Base-by-base conservation (phyloP, 805 yeast genomes). In the Lipomyces chichibuensis region DNA sequence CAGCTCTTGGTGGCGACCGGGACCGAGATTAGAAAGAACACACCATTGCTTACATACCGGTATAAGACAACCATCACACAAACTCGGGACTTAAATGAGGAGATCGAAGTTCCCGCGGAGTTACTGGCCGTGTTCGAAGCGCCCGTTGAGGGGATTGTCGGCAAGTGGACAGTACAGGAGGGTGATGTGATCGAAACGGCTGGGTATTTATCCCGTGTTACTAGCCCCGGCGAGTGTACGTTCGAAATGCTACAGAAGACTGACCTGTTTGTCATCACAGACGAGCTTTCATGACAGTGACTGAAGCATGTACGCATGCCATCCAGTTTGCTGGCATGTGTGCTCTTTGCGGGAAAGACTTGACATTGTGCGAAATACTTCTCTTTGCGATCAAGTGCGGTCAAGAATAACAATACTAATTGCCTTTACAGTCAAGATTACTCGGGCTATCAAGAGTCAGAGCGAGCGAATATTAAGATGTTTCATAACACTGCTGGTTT, bases 311-410 rank as follows among this genome's bases (percentile, higher is more conserved):
- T 75, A 83, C 91, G 13, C 99, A 95, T 78, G 86, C 94, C 1
- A 92, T 95, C 33, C 98, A 95, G 72, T 95, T 89, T 75, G 97
- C 96, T 14, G 98, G 98, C 0, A 82, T 94, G 55, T 94, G 99
- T 80, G 98, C 97, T 0, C 78, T 91, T 25, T 94, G 99, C 77
- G 98, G 98, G 5, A 86, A 86, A 65, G 85, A 90, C 7, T 84
- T 95, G 9, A 71, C 73, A 5, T 57, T 46, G 70, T 69, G 66
- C n/a, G 67, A 57, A 9, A 46, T 33, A 17, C 17, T 14, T 13
- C 20, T 27, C 23, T 5, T 9, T 55, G 39, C 32, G 29, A 2
- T 58, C 33, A 32, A 23, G 13, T 17, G 33, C 20, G 13, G 17
- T 5, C 29, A 25, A 23, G 8, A 11, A 23, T 23, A 3, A 27